Conservation (phyloP, 2,329 filamentous ascomycete species). For the Pseudofabraea citricarpa region DNA sequence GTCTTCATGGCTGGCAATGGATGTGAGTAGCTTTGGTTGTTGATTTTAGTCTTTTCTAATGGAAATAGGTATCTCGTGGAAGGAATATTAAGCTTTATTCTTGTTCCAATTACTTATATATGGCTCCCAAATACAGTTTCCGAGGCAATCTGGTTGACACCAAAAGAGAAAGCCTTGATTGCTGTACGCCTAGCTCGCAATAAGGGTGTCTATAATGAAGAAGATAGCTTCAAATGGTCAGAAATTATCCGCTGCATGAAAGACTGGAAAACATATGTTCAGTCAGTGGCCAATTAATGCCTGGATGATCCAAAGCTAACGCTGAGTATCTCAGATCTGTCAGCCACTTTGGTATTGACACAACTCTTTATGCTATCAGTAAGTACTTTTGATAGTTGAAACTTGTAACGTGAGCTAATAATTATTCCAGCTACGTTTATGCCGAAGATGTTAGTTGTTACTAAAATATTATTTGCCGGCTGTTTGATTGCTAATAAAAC, state of each 20-base stretch:
- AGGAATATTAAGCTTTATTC: slow-evolving; percentile 1
- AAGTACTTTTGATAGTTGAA: not conserved
- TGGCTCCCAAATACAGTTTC: slow-evolving; percentile 2
- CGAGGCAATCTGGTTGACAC: slow-evolving; percentile 1
- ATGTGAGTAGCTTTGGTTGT: not conserved
- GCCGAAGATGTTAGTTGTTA: slow-evolving; percentile 3
- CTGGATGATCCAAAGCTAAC: not conserved
- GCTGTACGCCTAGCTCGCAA: not conserved
- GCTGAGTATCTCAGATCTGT: not conserved
- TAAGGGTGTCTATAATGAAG: not conserved
- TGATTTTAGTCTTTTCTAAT: not conserved
- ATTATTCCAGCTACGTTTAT: slow-evolving; percentile 1
- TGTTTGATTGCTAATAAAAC: not conserved
- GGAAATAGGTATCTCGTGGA: not conserved
- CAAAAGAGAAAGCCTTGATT: not conserved
- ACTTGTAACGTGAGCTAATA: not conserved
- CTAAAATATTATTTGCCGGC: too few relatives aligned
- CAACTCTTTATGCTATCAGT: slow-evolving; percentile 4
- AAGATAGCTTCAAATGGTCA: not conserved
- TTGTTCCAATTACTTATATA: slow-evolving; percentile 1
- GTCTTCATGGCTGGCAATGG: slow-evolving; percentile 5
- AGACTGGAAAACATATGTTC: slow-evolving; percentile 2
- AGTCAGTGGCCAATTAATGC: not conserved
- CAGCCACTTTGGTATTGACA: slow-evolving; percentile 4
- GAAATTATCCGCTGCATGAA: not conserved